Base-by-base conservation (phyloP, 2,329 filamentous ascomycete genomes). In the Conoideocrella luteorostrata region DNA sequence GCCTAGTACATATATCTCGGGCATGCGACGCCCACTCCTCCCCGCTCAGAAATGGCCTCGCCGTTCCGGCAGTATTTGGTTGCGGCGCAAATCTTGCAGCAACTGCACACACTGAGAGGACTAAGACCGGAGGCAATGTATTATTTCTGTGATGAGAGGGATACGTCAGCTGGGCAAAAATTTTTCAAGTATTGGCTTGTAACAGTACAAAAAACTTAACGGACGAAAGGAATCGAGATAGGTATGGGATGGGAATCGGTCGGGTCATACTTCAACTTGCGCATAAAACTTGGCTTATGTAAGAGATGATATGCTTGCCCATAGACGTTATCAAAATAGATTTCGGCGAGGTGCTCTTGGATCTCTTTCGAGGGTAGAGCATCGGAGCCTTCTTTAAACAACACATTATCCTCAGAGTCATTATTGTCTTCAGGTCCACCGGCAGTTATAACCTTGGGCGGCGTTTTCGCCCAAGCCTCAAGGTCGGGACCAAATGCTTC, bases 261-360 rank as follows among this genome's bases (percentile, higher is more conserved):
- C 11, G 18, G 17, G 17, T 69, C 78, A 50, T 66, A 84, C 82
- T 74, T 80, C 43, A 93, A 63, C 56, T 88, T 88, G 47, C 90
- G 79, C 86, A 97, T 95, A 61, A 94, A 97, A 61, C 90, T 97
- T 29, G 93, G 91, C 61, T 96, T 97, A 66, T 98, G 93, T 9
- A 98, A 77, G 17, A 98, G 70, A 51, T 94, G 86, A 61, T 97
- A 98, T 26, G 88, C 87, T 60, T 97, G 93, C 7, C 93, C 93
- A 59, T 98, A 97, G 1, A 97, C 78, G 56, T 86, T 90, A 57
- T 97, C 91, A 58, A 97, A 98, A 60, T 94, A 98, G 1, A 96
- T 82, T 56, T 97, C 90, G 15, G 90, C 84, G 5, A 98, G 74
- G 64, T 97, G 91, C 58, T 95, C 86, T 60, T 97, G 93, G 11